Evolutionary conservation across 345 rosid genomes (phyloP).

Genomic region (Trapa bicornis): DNA sequence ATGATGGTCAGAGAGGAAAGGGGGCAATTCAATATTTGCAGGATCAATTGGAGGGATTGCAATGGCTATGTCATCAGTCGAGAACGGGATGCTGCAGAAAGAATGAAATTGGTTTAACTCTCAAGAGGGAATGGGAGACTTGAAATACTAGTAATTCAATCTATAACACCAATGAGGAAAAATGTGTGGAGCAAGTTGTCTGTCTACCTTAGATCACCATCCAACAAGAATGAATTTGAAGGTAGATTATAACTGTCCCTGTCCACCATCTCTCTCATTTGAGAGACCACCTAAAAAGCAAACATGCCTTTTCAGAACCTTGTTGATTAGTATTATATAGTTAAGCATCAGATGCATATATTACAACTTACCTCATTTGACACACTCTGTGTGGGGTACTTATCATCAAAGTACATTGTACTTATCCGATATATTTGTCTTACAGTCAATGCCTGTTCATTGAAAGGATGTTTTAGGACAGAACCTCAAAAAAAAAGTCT

Average conservation of each 20-base stretch:
- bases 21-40: constrained; percentile 45
- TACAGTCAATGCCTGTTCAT: constrained; percentile 64
- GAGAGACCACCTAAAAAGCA: constrained; percentile 56
- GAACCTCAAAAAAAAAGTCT: background rate
- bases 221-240: constrained; percentile 82
- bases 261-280: constrained; percentile 73
- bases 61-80: constrained; percentile 86
- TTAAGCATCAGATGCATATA: constrained; percentile 1
- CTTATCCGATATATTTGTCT: constrained; percentile 95
- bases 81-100: constrained; percentile 80
- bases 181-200: background rate
- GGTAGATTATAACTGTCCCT: constrained; percentile 70
- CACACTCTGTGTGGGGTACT: constrained; percentile 93
- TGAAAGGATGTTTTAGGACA: background rate
- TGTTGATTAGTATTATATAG: constrained; percentile 4
- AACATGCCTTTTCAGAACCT: constrained; percentile 8
- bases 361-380: constrained; percentile 63
- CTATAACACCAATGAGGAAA: background rate
- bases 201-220: constrained; percentile 88
- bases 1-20: constrained; percentile 41
- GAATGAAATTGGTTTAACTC: background rate
- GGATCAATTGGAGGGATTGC: constrained; percentile 81
- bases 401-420: constrained; percentile 99
- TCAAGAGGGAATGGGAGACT: background rate
- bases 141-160: background rate